Conservation (phyloP, 305 asterid species). For the Ajuga reptans region DNA sequence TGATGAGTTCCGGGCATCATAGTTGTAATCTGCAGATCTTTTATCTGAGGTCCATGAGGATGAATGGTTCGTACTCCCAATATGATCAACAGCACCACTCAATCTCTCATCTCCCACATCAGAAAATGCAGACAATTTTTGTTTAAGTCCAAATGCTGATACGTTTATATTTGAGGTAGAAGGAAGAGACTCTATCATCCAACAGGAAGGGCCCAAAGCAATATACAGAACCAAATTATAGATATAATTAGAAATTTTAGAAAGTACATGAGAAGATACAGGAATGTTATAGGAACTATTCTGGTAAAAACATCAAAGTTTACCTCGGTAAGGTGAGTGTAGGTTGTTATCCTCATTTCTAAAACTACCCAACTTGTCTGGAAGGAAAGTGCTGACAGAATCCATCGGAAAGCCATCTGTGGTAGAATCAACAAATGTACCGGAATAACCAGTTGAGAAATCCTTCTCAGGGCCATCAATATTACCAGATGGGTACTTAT, state of each 20-base stretch:
- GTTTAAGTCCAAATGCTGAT: conserved; percentile 34
- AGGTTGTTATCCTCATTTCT: conserved; percentile 32
- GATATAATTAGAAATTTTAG: conserved; percentile 20
- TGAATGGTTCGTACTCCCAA: conserved; percentile 31
- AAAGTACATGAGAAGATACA: conserved; percentile 10
- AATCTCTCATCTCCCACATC: conserved; percentile 39
- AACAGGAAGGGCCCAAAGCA: conserved; percentile 17
- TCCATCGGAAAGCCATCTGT: conserved; percentile 32
- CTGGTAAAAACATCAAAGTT: conserved; percentile 6
- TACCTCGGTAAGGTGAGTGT: conserved; percentile 55
- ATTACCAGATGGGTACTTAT: conserved; percentile 30
- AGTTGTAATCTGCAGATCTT: conserved; percentile 36
- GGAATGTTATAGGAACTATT: not conserved
- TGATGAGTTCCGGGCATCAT: conserved; percentile 36
- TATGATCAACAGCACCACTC: conserved; percentile 29
- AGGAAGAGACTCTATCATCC: conserved; percentile 37
- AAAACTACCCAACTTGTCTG: conserved; percentile 35
- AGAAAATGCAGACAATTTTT: conserved; percentile 33
- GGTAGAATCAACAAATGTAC: conserved; percentile 30
- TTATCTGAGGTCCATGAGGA: conserved; percentile 44
- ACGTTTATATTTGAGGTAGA: conserved; percentile 29
- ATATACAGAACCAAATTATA: conserved; percentile 20
- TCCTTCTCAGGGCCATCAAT: conserved; percentile 32
- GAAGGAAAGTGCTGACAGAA: conserved; percentile 31
- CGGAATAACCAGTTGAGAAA: conserved; percentile 32